Base-by-base conservation (phyloP, 441 rosid genomes). In the Caryocar brasiliense region DNA sequence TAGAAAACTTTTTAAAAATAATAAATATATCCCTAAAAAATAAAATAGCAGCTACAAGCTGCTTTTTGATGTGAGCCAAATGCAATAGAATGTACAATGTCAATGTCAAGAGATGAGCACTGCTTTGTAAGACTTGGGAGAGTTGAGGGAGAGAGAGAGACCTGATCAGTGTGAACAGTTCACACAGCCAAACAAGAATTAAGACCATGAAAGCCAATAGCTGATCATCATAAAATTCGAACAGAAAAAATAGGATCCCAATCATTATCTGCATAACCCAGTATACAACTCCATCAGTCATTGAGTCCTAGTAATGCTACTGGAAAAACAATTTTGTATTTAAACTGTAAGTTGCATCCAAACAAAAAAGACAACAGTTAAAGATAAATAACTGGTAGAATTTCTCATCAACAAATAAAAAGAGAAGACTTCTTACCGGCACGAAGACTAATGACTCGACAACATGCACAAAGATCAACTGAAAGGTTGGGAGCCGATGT, bases 131-230 rank as follows among this genome's bases (percentile, higher is more conserved):
- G n/a, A n/a, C n/a, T n/a, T n/a, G n/a, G n/a, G n/a, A n/a, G n/a
- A n/a, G n/a, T n/a, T 47, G 58, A 50, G 46, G 40, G 13, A 47
- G 66, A 40, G 41, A 64, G 54, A 64, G 48, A 43, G 32, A 91
- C 98, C 98, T 91, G 76, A 91, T 87, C 54, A 87, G 64, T 13
- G 96, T 91, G 71, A 92, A 92, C 5, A 92, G 77, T 63, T 92
- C 98, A 66, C 97, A 92, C 55, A 88, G 64, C 98, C 98, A 92
- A 43, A 92, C 97, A 54, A 92, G 97, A 68, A 92, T 79, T 58
- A 92, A 64, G 68, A 92, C 95, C 99, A 92, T 70, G 80, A 92
- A 92, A 67, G 99, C 99, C 76, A 92, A 65, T 32, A 92, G 86
- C 77, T 92, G 99, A 70, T 92, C 97, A 44, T 85, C 95, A 41